A percentile compares a stretch with the other conserved stretches of the same genome.
Conservation (phyloP, 768 basidiomycete genomes). For the Phanerodontia chrysosporium region DNA sequence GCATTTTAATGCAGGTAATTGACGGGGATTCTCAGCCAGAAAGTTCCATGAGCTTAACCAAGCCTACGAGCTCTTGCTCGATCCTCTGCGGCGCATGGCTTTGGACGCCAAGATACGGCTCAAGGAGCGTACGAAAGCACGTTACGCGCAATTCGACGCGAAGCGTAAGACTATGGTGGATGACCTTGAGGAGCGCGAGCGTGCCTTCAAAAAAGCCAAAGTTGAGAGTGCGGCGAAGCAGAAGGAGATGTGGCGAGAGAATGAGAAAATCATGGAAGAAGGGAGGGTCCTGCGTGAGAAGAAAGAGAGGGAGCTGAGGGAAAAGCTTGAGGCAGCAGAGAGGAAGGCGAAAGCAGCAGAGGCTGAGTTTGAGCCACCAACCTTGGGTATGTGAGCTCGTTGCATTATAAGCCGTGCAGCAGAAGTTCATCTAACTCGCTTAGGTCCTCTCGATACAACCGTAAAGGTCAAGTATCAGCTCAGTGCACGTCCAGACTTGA, state of each 20-base stretch:
- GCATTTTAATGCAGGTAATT: neutral
- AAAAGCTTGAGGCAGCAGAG: slow-evolving; percentile 38
- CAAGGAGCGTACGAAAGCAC: slow-evolving; percentile 61
- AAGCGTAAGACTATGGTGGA: slow-evolving; percentile 74
- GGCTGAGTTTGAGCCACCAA: slow-evolving; percentile 52
- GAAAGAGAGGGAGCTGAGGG: slow-evolving; percentile 48
- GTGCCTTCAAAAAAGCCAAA: slow-evolving; percentile 68
- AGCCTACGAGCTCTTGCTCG: slow-evolving; percentile 77
- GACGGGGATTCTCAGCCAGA: slow-evolving; percentile 38
- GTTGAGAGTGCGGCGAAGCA: slow-evolving; percentile 60
- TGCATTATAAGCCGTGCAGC: too few relatives aligned
- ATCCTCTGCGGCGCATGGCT: slow-evolving; percentile 72
- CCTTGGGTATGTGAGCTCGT: slow-evolving; percentile 31
- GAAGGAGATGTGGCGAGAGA: slow-evolving; percentile 50
- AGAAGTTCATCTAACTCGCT: neutral
- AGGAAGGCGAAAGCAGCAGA: slow-evolving; percentile 32
- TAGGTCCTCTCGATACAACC: slow-evolving; percentile 67
- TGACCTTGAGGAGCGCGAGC: slow-evolving; percentile 76
- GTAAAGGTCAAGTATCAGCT: slow-evolving; percentile 67
- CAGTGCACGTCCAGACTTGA: slow-evolving; percentile 53
- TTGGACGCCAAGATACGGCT: slow-evolving; percentile 76
- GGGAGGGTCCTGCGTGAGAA: slow-evolving; percentile 67
- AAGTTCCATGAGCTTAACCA: slow-evolving; percentile 84
- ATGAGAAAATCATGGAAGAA: slow-evolving; percentile 71
- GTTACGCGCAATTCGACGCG: slow-evolving; percentile 64